Evolutionary conservation across 495 filamentous ascomycete species (phyloP).

Genomic region (Beverwykella pulmonaria): DNA sequence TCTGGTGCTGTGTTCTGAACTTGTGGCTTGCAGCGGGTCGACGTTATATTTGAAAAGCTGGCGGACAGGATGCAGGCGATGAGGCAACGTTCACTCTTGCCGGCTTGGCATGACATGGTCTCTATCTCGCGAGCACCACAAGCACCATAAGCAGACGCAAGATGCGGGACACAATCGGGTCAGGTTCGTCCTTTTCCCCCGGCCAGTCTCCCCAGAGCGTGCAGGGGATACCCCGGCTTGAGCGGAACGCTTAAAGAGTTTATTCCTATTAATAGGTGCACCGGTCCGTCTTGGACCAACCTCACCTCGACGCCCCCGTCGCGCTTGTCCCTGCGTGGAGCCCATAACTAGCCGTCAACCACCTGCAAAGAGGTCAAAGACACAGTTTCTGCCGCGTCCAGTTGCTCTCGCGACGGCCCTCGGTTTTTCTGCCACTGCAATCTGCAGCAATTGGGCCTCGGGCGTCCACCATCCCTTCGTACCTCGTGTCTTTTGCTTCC

Average conservation of each 20-base stretch:
- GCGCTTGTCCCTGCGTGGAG: constrained; percentile 33
- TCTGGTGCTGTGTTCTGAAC: neutral
- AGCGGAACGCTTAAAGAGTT: constrained; percentile 30
- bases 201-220: constrained; percentile 3
- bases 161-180: constrained; percentile 11
- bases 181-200: neutral
- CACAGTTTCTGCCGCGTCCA: constrained; percentile 35
- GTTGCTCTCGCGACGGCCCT: constrained; percentile 24
- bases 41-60: constrained; percentile 21
- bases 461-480: constrained; percentile 17
- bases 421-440: neutral
- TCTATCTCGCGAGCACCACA: constrained; percentile 1
- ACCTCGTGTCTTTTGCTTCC: constrained; percentile 29
- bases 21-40: constrained; percentile 27
- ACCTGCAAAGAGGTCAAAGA: constrained; percentile 18
- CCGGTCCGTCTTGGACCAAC: constrained; percentile 1
- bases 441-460: constrained; percentile 7
- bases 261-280: constrained; percentile 27
- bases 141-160: constrained; percentile 14
- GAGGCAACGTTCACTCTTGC: constrained; percentile 16
- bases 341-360: constrained; percentile 24
- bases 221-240: constrained; percentile 5
- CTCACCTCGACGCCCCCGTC: constrained; percentile 31
- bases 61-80: neutral
- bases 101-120: constrained; percentile 10